Evolutionary conservation across 805 yeast species (phyloP).

Genomic region (Kockiozyma suomiensis): DNA sequence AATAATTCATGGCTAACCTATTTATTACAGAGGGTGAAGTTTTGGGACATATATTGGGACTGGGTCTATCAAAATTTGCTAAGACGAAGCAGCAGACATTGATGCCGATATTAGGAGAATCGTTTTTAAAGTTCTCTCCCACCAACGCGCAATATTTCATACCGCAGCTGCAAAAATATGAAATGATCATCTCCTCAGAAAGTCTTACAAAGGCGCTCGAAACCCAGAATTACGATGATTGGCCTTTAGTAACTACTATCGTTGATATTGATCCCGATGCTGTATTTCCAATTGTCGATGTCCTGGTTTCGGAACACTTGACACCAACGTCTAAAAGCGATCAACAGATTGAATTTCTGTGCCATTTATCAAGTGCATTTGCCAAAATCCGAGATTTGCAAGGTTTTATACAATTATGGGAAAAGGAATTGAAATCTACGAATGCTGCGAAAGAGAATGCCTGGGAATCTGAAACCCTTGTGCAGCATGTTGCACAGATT

Average conservation of each 20-base stretch:
- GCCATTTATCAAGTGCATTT: slow-evolving; percentile 10
- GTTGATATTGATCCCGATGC: slow-evolving; percentile 25
- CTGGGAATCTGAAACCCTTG: slow-evolving; percentile 7
- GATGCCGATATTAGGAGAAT: slow-evolving; percentile 21
- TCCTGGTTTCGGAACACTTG: not conserved
- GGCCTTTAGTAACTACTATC: slow-evolving; percentile 22
- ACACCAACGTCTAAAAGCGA: not conserved
- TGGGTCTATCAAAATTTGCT: slow-evolving; percentile 24
- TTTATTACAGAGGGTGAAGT: slow-evolving; percentile 10
- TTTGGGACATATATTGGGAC: slow-evolving; percentile 14
- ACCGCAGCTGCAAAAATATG: not conserved
- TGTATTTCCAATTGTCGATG: slow-evolving; percentile 14
- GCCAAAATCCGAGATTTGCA: slow-evolving; percentile 16
- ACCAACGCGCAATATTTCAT: slow-evolving; percentile 9
- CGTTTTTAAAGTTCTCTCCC: slow-evolving; percentile 15
- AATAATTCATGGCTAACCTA: not conserved
- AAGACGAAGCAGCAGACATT: slow-evolving; percentile 18
- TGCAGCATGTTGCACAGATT: slow-evolving; percentile 1
- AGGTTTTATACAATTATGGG: slow-evolving; percentile 15
- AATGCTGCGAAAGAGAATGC: not conserved
- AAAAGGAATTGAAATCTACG: slow-evolving; percentile 1
- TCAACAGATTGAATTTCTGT: slow-evolving; percentile 2
- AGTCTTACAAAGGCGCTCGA: slow-evolving; percentile 5
- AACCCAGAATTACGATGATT: slow-evolving; percentile 6
- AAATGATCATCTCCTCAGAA: slow-evolving; percentile 17